phyloP scores from a whole-genome alignment of 2,329 filamentous ascomycete species.

The Madurella fahalii region DNA sequence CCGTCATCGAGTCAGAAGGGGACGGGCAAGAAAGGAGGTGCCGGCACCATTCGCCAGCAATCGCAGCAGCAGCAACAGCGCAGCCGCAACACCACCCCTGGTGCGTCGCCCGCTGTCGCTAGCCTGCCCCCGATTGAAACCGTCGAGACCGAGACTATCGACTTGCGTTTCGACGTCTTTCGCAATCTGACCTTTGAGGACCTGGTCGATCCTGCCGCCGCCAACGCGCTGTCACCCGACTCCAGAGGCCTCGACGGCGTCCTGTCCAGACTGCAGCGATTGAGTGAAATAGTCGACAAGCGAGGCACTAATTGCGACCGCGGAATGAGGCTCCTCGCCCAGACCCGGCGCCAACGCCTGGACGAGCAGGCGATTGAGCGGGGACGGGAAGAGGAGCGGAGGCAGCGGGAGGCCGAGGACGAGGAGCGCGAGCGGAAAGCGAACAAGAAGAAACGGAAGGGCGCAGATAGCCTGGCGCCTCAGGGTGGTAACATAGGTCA shows the following conservation, averaged over 20 bases:
- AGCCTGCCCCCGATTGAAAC: slow-evolving; percentile 52
- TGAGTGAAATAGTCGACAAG: slow-evolving; percentile 64
- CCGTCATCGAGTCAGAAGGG: slow-evolving; percentile 57
- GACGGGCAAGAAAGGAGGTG: slow-evolving; percentile 60
- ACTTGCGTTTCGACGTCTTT: slow-evolving; percentile 57
- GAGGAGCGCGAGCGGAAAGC: slow-evolving; percentile 46
- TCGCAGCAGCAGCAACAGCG: slow-evolving; percentile 58
- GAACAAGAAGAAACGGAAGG: slow-evolving; percentile 79
- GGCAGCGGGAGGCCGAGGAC: slow-evolving; percentile 47
- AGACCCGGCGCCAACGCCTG: slow-evolving; percentile 58
- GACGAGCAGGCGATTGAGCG: slow-evolving; percentile 46
- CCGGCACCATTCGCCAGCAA: slow-evolving; percentile 55
- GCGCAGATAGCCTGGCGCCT: slow-evolving; percentile 53
- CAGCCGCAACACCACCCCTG: slow-evolving; percentile 76
- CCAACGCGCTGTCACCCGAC: slow-evolving; percentile 56
- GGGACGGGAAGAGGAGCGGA: slow-evolving; percentile 48
- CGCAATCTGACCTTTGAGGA: slow-evolving; percentile 64
- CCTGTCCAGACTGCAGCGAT: slow-evolving; percentile 58
- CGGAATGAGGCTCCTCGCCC: slow-evolving; percentile 66
- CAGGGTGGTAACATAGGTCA: slow-evolving; percentile 45
- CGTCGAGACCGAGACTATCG: slow-evolving; percentile 62
- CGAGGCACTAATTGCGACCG: slow-evolving; percentile 66
- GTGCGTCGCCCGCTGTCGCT: slow-evolving; percentile 47
- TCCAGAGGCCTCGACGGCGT: slow-evolving; percentile 61
- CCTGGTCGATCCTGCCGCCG: slow-evolving; percentile 59